Conservation (phyloP, 352 stramenopile genomes). For the Phytophthora podocarpi region DNA sequence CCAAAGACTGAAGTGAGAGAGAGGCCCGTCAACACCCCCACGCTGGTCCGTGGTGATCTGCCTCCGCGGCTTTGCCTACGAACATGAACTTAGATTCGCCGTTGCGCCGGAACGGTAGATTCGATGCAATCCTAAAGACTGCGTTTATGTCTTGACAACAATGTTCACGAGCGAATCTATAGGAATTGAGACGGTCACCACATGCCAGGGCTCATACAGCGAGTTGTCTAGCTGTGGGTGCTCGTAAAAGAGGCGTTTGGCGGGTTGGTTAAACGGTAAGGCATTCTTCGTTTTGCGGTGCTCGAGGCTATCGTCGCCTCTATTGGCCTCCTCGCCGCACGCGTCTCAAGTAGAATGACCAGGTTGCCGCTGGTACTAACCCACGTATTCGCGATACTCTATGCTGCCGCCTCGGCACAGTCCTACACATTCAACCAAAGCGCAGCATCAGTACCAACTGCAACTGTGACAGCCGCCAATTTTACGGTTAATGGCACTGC, state of each 20-base stretch:
- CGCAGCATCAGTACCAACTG: slow-evolving; percentile 11
- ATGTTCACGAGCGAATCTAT: slow-evolving; percentile 25
- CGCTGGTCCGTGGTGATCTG: slow-evolving; percentile 7
- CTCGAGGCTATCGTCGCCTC: background rate
- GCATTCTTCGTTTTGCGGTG: slow-evolving; percentile 31
- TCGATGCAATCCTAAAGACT: slow-evolving; percentile 29
- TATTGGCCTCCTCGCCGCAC: background rate
- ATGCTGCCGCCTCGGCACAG: slow-evolving; percentile 8
- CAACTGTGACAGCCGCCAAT: slow-evolving; percentile 12
- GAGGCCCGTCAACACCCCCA: background rate
- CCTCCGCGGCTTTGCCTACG: slow-evolving; percentile 1
- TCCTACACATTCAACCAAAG: slow-evolving; percentile 32
- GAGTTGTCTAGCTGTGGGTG: background rate
- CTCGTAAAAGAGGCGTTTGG: slow-evolving; percentile 16
- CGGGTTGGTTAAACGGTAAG: slow-evolving; percentile 18
- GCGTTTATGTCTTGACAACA: slow-evolving; percentile 1
- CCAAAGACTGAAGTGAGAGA: background rate
- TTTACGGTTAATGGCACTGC: slow-evolving; percentile 14
- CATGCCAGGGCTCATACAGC: background rate
- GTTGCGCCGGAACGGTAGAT: slow-evolving; percentile 23
- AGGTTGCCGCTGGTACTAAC: slow-evolving; percentile 21
- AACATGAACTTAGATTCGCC: slow-evolving; percentile 33
- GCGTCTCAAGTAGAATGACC: slow-evolving; percentile 33
- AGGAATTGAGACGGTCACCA: slow-evolving; percentile 23
- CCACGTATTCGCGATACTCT: slow-evolving; percentile 11